A percentile compares a stretch with the other conserved stretches of the same genome.
phyloP scores from a whole-genome alignment of 495 filamentous ascomycete species.

The Trichoderma asperelloides region DNA sequence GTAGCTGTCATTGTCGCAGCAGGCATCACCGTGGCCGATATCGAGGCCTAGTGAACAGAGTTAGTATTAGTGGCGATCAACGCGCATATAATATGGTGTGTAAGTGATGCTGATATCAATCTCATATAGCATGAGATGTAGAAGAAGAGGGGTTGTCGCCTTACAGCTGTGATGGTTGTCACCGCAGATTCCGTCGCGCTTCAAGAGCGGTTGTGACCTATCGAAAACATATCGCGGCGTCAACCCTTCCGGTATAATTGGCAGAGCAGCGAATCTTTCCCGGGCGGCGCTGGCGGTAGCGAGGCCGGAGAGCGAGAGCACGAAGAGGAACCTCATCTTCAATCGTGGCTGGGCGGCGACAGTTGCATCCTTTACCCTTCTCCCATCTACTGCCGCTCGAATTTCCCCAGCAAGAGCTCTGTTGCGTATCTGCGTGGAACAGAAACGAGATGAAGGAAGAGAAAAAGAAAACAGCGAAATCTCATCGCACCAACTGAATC shows the following conservation, averaged over 20 bases:
- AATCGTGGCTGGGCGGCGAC: background rate
- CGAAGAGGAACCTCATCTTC: constrained; percentile 5
- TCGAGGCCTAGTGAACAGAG: constrained; percentile 16
- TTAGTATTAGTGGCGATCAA: constrained; percentile 4
- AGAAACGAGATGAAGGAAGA: background rate
- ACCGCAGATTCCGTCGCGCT: constrained; percentile 7
- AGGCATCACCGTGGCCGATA: constrained; percentile 10
- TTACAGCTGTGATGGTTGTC: constrained; percentile 10
- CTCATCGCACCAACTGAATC: background rate
- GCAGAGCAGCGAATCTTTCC: background rate
- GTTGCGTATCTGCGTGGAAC: background rate
- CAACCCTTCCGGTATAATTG: background rate
- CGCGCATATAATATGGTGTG: background rate
- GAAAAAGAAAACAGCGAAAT: background rate
- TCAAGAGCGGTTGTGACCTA: background rate
- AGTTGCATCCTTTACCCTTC: background rate
- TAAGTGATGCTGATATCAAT: background rate
- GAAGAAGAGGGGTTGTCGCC: constrained; percentile 7
- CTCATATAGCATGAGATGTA: background rate
- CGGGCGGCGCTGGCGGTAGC: background rate
- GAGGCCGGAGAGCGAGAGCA: background rate
- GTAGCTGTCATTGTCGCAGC: constrained; percentile 23
- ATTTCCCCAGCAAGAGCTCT: background rate
- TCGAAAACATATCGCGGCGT: constrained; percentile 9
- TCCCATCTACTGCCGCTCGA: background rate